Base-by-base conservation (phyloP, 441 rosid species). In the Populus trichocarpa region DNA sequence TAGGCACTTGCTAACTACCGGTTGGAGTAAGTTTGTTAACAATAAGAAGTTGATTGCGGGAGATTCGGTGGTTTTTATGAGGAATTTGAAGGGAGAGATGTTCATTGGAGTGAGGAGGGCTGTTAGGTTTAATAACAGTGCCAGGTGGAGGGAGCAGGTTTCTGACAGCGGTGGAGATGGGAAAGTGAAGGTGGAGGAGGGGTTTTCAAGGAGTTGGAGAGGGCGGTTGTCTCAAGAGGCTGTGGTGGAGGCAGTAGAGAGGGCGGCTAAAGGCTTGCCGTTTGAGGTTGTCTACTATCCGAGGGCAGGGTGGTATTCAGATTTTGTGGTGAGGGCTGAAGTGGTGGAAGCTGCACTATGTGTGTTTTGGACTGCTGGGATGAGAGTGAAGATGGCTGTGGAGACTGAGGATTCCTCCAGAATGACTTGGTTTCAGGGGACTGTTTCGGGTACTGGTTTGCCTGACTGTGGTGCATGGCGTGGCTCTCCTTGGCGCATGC, bases 21-120 rank as follows among this genome's bases (percentile, higher is more conserved):
- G 98, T 8, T 95, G 99, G 99, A 93, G 97, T 82, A 95, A 93
- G 85, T 95, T 93, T 77, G 97, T 95, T 3, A 95, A 95, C 70
- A 64, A 35, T 16, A 95, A 95, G 94, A 92, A 89, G 83, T 86
- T 95, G 1, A 87, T 95, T 69, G 97, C 99, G 5, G 96, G 98
- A 0, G 99, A 95, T 78, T 90, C 98, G 0, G 93, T 93, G 8
- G 92, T 95, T 2, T 95, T 93, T 79, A 93, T 93, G 97, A 90
- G 82, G 86, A 89, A 87, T 78, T 75, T 82, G 40, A 72, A 22
- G 16, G 89, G 89, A 12, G 81, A 86, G 76, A 82, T 89, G 90
- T 93, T 86, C 53, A 80, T 92, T 2, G 98, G 99, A 73, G 89
- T 95, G 2, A 83, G 99, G 66, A 85, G 97, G 69, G 75, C 85